Percentiles rank a stretch among this genome's conserved stretches.
Evolutionary conservation across 139 green algal genomes (phyloP).

Genomic region (Tetraselmis chui): DNA sequence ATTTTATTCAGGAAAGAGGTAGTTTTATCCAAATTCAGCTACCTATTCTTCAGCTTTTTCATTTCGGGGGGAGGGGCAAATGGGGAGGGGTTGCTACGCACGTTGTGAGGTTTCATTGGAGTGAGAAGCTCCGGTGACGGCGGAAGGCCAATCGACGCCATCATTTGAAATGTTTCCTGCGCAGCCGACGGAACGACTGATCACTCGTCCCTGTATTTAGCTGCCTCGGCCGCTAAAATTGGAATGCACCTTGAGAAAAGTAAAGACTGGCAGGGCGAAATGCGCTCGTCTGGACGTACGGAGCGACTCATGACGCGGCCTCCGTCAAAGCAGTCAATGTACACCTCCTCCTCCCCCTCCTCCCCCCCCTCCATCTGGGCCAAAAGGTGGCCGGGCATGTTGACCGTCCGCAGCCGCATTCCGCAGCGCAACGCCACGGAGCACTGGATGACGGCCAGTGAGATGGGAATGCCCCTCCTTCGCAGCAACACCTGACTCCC

Average conservation of each 20-base stretch:
- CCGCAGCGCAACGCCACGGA: conserved; percentile 39
- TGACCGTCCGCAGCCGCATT: conserved; percentile 34
- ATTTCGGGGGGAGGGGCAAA: no score
- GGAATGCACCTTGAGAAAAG: no score
- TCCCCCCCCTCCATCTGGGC: conserved; percentile 15
- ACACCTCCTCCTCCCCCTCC: conserved; percentile 20
- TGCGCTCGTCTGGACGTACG: no score
- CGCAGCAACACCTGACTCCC: conserved; percentile 33
- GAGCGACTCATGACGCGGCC: conserved; percentile 32
- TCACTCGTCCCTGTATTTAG: no score
- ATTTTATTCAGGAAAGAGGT: no score
- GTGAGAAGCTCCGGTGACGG: background rate
- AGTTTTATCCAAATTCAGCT: no score
- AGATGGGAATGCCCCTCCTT: conserved; percentile 52
- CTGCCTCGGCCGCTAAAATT: no score
- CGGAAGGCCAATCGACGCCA: background rate
- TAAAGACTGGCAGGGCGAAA: no score
- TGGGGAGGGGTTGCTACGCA: background rate
- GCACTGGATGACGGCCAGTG: conserved; percentile 43
- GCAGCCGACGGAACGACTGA: no score
- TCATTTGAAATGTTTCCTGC: background rate
- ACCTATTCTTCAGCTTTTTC: no score
- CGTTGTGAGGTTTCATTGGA: background rate
- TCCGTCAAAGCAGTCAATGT: conserved; percentile 52
- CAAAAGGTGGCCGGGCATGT: conserved; percentile 49